These are phyloP conservation scores for Tremella mesenterica DNA, from an alignment of 768 basidiomycete genomes.

Conservation along the genomic window DNA sequence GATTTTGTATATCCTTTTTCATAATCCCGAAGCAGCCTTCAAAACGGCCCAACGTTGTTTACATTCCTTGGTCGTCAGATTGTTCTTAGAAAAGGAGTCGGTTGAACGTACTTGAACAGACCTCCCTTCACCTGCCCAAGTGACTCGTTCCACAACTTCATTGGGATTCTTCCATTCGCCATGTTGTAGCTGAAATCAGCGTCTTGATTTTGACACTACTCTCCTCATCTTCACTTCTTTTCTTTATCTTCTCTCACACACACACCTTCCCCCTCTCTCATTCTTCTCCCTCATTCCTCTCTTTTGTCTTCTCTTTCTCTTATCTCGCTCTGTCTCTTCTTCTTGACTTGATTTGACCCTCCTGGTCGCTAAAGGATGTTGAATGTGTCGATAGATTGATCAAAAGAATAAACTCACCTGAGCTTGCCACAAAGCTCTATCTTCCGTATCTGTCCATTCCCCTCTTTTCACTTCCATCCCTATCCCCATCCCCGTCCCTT, in stretches of 20 bases:
- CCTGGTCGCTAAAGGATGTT: too few relatives aligned
- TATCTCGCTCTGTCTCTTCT: too few relatives aligned
- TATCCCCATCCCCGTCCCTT: not conserved
- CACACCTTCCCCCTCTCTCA: too few relatives aligned
- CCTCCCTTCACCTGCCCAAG: not conserved
- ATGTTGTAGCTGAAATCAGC: not conserved
- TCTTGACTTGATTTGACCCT: too few relatives aligned
- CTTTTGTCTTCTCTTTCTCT: too few relatives aligned
- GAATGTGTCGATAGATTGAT: not conserved
- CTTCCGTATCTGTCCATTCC: not conserved
- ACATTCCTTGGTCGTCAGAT: not conserved
- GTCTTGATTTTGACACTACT: too few relatives aligned
- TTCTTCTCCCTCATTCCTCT: too few relatives aligned
- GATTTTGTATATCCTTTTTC: too few relatives aligned
- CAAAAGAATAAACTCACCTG: not conserved
- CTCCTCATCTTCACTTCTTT: too few relatives aligned
- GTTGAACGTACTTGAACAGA: too few relatives aligned
- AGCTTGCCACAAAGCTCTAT: slow-evolving; percentile 2
- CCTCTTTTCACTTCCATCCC: not conserved
- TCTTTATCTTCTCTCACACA: too few relatives aligned
- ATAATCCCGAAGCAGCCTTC: not conserved
- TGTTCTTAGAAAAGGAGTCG: too few relatives aligned
- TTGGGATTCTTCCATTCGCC: not conserved
- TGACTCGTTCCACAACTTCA: not conserved
- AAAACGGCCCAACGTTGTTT: not conserved